Base-by-base conservation (phyloP, 192 early-diverging fungal species). In the Backusella sp. region DNA sequence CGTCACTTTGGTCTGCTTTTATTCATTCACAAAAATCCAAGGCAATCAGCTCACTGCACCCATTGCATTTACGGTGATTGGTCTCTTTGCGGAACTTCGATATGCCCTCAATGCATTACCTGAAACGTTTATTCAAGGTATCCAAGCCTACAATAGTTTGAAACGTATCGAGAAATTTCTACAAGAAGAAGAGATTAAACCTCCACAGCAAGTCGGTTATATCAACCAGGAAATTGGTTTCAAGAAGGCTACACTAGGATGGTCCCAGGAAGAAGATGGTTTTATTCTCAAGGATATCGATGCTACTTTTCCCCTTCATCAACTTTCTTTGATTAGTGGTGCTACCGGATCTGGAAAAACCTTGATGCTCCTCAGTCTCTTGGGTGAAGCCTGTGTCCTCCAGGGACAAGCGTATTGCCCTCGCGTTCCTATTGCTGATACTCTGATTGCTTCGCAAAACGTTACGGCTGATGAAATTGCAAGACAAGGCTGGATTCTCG, bases 341-440 rank as follows among this genome's bases (percentile, higher is more conserved):
- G 73, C 92, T 8, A 97, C 96, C 7, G 96, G 94, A 6, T 86
- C 91, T 6, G 98, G 98, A 56, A 99, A 99, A 79, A 91, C 92
- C 1, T 88, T 91, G 26, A 76, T 99, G 28, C 75, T 97, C 26
- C 77, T 94, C 44, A 93, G 94, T 9, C 85, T 98, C 3, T 81
- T 98, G n/a, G 93, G 95, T 30, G 96, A 97, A 81, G 65, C 79
- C 46, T 46, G 36, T n/a, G 6, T 80, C 7, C 17, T 72, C 7
- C 14, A 66, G 1, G 88, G 88, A 2, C 49, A 73, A 14, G 81
- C 82, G 1, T 74, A 82, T 56, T 79, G 82, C 41, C 84, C 86
- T 9, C 79, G 73, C 12, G 36, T 68, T 4, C 32, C 71, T 8
- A 35, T 83, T 2, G 49, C 72, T 52, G 75, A 79, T 15, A 56